Percentiles rank a stretch among this genome's conserved stretches.
Conservation (phyloP, 176 grass and related monocot genomes). For the Phyllostachys edulis region DNA sequence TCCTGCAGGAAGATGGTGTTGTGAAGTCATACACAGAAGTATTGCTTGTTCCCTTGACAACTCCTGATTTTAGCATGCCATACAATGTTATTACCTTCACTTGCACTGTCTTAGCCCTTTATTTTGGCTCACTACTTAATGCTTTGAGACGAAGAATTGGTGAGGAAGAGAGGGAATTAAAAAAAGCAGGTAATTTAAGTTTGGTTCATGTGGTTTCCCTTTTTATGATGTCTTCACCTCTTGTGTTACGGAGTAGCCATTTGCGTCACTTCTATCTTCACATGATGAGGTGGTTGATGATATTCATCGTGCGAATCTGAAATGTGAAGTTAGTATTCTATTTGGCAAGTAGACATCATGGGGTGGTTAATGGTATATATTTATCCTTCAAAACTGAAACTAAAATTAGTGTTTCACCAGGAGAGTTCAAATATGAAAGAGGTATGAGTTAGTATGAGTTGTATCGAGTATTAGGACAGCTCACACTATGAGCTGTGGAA, state of each 20-base stretch:
- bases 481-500: not conserved
- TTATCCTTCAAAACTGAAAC: not conserved
- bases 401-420: not conserved
- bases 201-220: not conserved
- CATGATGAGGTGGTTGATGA: not conserved
- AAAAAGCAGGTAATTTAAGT: slow-evolving; percentile 54
- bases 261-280: not conserved
- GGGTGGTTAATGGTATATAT: not conserved
- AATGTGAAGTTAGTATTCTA: not conserved
- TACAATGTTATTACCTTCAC: slow-evolving; percentile 99
- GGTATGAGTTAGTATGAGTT: slow-evolving; percentile 7
- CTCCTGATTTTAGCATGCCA: slow-evolving; percentile 99
- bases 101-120: slow-evolving; percentile 90
- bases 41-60: slow-evolving; percentile 92
- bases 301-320: not conserved
- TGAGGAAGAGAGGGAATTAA: slow-evolving; percentile 78
- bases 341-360: not conserved
- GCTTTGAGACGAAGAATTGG: slow-evolving; percentile 75
- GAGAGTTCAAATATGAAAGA: not conserved
- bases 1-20: slow-evolving; percentile 65
- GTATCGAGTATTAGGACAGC: not conserved
- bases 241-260: not conserved
- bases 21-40: slow-evolving; percentile 94
- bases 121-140: slow-evolving; percentile 93
- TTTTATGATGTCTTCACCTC: not conserved